A percentile compares a stretch with the other conserved stretches of the same genome.
Conservation (phyloP, 495 filamentous ascomycete genomes). For the Podospora tetraspora region DNA sequence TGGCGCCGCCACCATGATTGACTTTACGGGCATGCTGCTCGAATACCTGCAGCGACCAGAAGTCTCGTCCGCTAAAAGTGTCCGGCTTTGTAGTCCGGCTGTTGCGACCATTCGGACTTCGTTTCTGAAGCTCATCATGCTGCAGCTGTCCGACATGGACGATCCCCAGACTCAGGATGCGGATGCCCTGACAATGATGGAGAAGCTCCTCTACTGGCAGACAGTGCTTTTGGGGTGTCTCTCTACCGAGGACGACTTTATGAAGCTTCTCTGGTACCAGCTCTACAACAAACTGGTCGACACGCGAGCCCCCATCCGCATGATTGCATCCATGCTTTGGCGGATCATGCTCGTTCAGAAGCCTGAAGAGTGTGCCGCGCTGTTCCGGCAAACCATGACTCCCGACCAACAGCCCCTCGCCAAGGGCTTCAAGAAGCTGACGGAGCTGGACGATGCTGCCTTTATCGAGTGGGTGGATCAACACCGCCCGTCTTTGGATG, state of each 20-base stretch:
- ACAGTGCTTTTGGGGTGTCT: conserved; percentile 75
- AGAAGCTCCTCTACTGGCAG: conserved; percentile 92
- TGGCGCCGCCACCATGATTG: conserved; percentile 73
- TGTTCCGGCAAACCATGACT: conserved; percentile 63
- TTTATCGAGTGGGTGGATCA: conserved; percentile 87
- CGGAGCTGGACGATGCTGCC: conserved; percentile 76
- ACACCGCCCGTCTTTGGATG: conserved; percentile 72
- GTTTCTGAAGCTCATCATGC: conserved; percentile 69
- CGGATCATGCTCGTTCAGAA: conserved; percentile 91
- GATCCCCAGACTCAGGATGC: conserved; percentile 50
- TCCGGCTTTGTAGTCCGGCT: conserved; percentile 79
- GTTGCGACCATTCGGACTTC: conserved; percentile 66
- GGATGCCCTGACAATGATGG: conserved; percentile 62
- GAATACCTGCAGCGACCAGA: conserved; percentile 88
- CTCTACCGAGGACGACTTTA: conserved; percentile 66
- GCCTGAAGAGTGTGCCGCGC: conserved; percentile 67
- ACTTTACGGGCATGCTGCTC: conserved; percentile 77
- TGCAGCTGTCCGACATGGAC: conserved; percentile 78
- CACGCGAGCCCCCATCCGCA: conserved; percentile 55
- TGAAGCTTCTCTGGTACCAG: conserved; percentile 81
- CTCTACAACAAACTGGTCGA: conserved; percentile 80
- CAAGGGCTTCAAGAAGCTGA: conserved; percentile 74
- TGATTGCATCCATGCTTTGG: conserved; percentile 77
- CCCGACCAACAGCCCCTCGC: conserved; percentile 67
- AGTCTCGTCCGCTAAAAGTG: conserved; percentile 70